Conservation (phyloP, 1,284 basidiomycete species). For the Heterobasidion irregulare region DNA sequence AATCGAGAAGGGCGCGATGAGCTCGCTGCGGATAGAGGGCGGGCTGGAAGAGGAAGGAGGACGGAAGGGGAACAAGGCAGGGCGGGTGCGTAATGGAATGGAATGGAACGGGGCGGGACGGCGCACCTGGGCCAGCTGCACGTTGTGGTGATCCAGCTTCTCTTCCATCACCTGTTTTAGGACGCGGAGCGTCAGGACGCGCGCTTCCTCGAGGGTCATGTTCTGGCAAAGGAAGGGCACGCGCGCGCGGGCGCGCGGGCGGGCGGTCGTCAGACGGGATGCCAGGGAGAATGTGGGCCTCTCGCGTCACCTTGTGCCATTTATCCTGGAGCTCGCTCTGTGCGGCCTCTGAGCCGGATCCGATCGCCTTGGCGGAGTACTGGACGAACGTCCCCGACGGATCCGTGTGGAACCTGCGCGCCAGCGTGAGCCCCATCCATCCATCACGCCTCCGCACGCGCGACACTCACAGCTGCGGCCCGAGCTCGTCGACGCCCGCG, state of each 20-base stretch:
- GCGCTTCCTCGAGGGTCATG: slow-evolving; percentile 90
- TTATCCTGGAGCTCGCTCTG: slow-evolving; percentile 97
- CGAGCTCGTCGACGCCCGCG: slow-evolving; percentile 93
- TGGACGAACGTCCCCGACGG: slow-evolving; percentile 98
- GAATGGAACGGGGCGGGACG: not conserved
- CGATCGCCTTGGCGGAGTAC: slow-evolving; percentile 98
- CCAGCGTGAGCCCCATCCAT: not conserved
- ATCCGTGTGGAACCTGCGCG: slow-evolving; percentile 86
- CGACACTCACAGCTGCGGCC: slow-evolving; percentile 95
- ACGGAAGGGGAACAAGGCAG: not conserved
- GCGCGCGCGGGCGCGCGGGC: no score
- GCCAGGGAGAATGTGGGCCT: not conserved
- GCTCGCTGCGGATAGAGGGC: not conserved
- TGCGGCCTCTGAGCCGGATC: slow-evolving; percentile 95
- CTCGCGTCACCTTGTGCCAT: slow-evolving; percentile 77
- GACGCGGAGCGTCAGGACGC: slow-evolving; percentile 80
- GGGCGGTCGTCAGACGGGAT: not conserved
- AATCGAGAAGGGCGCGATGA: not conserved
- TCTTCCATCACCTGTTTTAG: slow-evolving; percentile 99
- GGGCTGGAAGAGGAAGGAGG: not conserved
- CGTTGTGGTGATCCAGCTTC: slow-evolving; percentile 96
- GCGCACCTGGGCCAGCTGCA: slow-evolving; percentile 88
- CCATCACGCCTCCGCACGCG: no score
- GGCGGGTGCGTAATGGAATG: not conserved
- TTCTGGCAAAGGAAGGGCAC: no score